These are phyloP conservation scores for Hansenula lynferdii DNA, from an alignment of 1,139 yeast species.

Conservation along the genomic window DNA sequence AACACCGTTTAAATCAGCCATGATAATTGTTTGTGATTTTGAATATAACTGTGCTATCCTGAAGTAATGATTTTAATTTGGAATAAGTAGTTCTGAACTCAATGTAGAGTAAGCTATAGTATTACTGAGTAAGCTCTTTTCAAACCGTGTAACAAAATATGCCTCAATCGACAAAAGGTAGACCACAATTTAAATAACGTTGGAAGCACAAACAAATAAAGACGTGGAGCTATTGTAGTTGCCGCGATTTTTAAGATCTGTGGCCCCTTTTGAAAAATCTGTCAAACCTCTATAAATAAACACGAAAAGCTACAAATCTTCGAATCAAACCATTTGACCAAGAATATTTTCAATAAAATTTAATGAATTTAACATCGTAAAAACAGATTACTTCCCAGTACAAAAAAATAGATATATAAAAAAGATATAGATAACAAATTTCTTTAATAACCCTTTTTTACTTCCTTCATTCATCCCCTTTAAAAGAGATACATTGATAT, in stretches of 20 bases:
- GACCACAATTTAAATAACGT: too few relatives aligned
- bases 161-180: too few relatives aligned
- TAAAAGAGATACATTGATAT: not conserved
- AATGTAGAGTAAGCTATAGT: too few relatives aligned
- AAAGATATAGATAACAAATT: slow-evolving; percentile 2
- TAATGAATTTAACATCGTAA: slow-evolving; percentile 2
- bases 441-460: not conserved
- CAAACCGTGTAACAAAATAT: too few relatives aligned
- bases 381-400: slow-evolving; percentile 2
- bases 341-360: not conserved
- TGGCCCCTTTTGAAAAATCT: too few relatives aligned
- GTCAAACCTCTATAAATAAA: too few relatives aligned
- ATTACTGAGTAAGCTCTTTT: too few relatives aligned
- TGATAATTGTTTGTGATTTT: slow-evolving; percentile 2
- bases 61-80: too few relatives aligned
- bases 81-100: too few relatives aligned
- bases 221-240: not conserved
- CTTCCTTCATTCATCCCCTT: not conserved
- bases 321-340: too few relatives aligned
- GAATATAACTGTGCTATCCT: not conserved
- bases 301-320: too few relatives aligned
- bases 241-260: not conserved
- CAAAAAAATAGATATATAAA: slow-evolving; percentile 1
- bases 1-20: slow-evolving; percentile 28
- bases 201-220: too few relatives aligned